Conservation (phyloP, 2,329 filamentous ascomycete species). For the Blumeria graminis region DNA sequence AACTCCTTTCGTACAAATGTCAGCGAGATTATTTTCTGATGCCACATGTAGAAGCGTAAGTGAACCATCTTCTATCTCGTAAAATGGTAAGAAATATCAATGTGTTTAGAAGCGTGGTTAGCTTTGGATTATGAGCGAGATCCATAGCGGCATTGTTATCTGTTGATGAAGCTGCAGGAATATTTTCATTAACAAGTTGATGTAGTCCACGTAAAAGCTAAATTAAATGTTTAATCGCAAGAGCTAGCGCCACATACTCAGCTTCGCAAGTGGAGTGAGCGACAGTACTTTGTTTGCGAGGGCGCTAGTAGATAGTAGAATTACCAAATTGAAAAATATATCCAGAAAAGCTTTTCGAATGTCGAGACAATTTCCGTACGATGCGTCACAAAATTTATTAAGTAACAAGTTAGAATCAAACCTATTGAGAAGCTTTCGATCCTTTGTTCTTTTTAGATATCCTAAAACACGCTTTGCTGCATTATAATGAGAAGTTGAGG, state of each 20-base stretch:
- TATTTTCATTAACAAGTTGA: background rate
- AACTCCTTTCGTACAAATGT: background rate
- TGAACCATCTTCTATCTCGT: background rate
- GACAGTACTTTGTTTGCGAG: no score
- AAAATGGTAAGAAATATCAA: background rate
- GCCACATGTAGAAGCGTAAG: background rate
- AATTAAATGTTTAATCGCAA: background rate
- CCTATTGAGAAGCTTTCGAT: background rate
- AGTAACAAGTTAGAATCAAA: background rate
- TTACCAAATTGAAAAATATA: constrained; percentile 1
- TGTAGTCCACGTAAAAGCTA: background rate
- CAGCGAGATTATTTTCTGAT: background rate
- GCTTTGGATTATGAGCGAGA: background rate
- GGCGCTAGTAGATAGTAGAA: no score
- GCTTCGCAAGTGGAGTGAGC: no score
- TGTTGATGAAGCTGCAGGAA: background rate
- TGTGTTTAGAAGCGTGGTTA: no score
- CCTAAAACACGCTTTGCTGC: background rate
- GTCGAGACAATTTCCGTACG: background rate
- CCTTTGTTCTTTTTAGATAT: background rate
- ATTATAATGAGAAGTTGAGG: no score
- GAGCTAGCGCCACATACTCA: no score
- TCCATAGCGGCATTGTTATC: background rate
- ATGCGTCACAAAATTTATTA: background rate
- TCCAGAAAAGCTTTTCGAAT: background rate